Evolutionary conservation across 768 basidiomycete species (phyloP).

Genomic region (Porphyrellus cyaneotinctus): DNA sequence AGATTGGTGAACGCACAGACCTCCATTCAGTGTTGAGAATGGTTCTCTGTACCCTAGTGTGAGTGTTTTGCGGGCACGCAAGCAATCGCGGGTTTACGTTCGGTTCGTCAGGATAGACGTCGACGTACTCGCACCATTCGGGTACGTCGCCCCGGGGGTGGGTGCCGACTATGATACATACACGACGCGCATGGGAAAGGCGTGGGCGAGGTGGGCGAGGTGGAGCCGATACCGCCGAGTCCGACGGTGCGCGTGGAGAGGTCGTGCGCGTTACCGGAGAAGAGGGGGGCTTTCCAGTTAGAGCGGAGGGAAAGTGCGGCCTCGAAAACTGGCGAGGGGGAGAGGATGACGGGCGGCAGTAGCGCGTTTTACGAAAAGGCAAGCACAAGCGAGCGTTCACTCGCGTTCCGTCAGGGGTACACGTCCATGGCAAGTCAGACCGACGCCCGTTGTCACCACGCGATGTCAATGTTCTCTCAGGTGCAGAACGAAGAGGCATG

Average conservation of each 20-base stretch:
- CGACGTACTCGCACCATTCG: conserved; percentile 77
- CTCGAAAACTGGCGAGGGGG: conserved; percentile 69
- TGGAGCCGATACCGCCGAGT: conserved; percentile 74
- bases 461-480: neutral
- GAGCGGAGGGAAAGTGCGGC: conserved; percentile 52
- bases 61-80: conserved; percentile 76
- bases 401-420: conserved; percentile 77
- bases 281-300: conserved; percentile 56
- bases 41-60: conserved; percentile 89
- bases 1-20: conserved; percentile 78
- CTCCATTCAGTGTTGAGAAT: conserved; percentile 78
- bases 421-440: no score
- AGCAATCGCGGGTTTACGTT: conserved; percentile 73
- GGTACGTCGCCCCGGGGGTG: conserved; percentile 53
- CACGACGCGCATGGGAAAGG: conserved; percentile 86
- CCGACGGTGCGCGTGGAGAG: conserved; percentile 65
- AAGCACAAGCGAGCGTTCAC: conserved; percentile 74
- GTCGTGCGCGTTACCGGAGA: conserved; percentile 52
- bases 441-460: no score
- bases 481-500: conserved; percentile 35
- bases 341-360: conserved; percentile 76
- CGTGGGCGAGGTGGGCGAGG: conserved; percentile 65
- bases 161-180: conserved; percentile 73
- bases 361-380: conserved; percentile 77
- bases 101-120: conserved; percentile 86